Evolutionary conservation across 495 filamentous ascomycete species (phyloP).

Genomic region (Friedmanniomyces simplex): DNA sequence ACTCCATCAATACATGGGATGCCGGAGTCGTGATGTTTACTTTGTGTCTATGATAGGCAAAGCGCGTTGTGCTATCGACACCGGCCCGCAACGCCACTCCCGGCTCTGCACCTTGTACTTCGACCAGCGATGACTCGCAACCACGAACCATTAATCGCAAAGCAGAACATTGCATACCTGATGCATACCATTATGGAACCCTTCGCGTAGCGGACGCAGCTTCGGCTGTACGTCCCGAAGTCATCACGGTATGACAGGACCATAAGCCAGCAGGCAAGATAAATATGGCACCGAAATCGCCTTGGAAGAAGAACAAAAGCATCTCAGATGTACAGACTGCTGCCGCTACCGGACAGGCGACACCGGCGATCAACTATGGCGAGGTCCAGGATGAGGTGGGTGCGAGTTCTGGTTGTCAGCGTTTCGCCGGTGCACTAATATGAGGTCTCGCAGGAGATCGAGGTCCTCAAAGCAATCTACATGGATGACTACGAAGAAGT

Average conservation of each 20-base stretch:
- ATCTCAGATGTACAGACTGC: neutral
- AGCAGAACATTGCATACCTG: neutral
- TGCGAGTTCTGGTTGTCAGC: neutral
- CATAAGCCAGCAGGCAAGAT: slow-evolving; percentile 16
- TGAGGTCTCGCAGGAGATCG: slow-evolving; percentile 45
- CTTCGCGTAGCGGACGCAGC: slow-evolving; percentile 31
- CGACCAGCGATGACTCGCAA: neutral
- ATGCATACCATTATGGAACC: slow-evolving; percentile 11
- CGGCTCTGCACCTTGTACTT: neutral
- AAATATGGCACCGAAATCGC: slow-evolving; percentile 32
- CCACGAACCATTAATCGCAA: neutral
- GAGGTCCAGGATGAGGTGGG: slow-evolving; percentile 61
- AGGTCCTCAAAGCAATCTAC: slow-evolving; percentile 82
- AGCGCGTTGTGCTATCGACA: neutral
- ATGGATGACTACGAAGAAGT: slow-evolving; percentile 79
- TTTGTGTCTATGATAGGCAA: neutral
- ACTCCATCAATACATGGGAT: neutral
- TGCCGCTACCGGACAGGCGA: slow-evolving; percentile 2
- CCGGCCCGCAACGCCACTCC: neutral
- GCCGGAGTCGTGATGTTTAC: neutral
- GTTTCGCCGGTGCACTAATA: too few relatives aligned
- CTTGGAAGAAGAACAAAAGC: slow-evolving; percentile 22
- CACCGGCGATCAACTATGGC: slow-evolving; percentile 47
- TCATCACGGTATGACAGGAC: slow-evolving; percentile 20
- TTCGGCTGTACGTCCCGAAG: slow-evolving; percentile 32